Base-by-base conservation (phyloP, 352 stramenopile genomes). In the Globisporangium rhizosaccharum region DNA sequence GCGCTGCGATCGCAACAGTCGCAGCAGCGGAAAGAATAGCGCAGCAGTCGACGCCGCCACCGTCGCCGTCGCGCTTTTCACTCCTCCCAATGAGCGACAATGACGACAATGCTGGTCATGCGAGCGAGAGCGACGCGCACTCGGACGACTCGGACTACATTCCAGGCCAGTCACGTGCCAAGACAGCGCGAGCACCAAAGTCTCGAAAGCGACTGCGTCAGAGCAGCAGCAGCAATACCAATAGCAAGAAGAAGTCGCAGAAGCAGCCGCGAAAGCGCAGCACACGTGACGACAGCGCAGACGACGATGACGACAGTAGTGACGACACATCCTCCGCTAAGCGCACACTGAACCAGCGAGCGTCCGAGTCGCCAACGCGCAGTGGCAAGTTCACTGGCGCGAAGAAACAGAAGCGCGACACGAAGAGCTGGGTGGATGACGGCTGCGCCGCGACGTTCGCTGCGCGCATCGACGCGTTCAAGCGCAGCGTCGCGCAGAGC, bases 381-480 rank as follows among this genome's bases (percentile, higher is more conserved):
- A 23, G 48, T 5, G 54, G 60, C 44, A 62, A 57, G 11, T 53
- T 56, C 47, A 60, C 54, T 18, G 37, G 52, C 44, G 59, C 45
- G 1, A 61, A 56, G 54, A 61, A 65, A 28, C 17, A 53, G 33
- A 68, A 70, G 53, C 47, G 54, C 17, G 57, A 61, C 11, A 20
- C 49, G 36, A 64, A 53, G 56, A 67, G 55, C 11, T 84, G 74
- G 70, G 56, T 63, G 41, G 75, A 85, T 53, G 75, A 85, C 44
- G 75, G 75, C n/a, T 66, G 62, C 45, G 47, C 58, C 11, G 20
- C 33, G 42, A 66, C 62, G 15, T 68, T 68, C 25, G 45, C 56
- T 7, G 42, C 52, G 30, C 62, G 62, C 17, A 23, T 85, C 9
- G 54, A 73, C 28, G 71, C 77, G 15, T 62, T 83, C 20, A 53